Evolutionary conservation across 148 eudicot species (phyloP).

Genomic region (Suaeda aralocaspica): DNA sequence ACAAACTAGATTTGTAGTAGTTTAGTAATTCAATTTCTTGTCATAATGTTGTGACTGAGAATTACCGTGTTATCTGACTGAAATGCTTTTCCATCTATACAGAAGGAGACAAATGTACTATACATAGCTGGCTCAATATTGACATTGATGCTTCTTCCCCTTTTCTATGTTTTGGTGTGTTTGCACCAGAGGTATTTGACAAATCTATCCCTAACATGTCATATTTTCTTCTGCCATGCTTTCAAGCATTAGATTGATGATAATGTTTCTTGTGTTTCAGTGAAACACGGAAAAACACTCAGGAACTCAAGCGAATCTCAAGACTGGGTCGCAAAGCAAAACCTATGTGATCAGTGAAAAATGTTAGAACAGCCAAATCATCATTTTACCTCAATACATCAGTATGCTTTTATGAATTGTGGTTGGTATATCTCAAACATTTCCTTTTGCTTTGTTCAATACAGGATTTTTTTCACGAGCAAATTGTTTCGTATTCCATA

Average conservation of each 20-base stretch:
- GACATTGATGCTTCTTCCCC: slow-evolving; percentile 80
- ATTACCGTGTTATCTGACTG: not conserved
- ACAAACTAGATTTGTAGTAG: too few relatives aligned
- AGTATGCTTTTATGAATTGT: not conserved
- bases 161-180: slow-evolving; percentile 77
- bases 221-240: not conserved
- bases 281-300: slow-evolving; percentile 65
- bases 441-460: not conserved
- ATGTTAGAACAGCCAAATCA: not conserved
- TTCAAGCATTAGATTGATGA: not conserved
- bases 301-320: slow-evolving; percentile 67
- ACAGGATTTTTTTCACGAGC: not conserved
- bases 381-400: not conserved
- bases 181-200: slow-evolving; percentile 66
- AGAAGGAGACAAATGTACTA: slow-evolving; percentile 73
- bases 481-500: not conserved
- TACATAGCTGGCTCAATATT: slow-evolving; percentile 73
- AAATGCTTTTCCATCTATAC: slow-evolving; percentile 24
- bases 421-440: not conserved
- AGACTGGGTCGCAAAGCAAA: slow-evolving; percentile 57
- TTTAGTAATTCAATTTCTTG: not conserved
- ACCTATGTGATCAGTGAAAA: slow-evolving; percentile 50
- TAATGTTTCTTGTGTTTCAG: slow-evolving; percentile 35
- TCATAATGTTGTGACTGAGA: slow-evolving; percentile 1
- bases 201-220: slow-evolving; percentile 5